Evolutionary conservation across 805 yeast genomes (phyloP).

Genomic region (Metschnikowia hibisci): DNA sequence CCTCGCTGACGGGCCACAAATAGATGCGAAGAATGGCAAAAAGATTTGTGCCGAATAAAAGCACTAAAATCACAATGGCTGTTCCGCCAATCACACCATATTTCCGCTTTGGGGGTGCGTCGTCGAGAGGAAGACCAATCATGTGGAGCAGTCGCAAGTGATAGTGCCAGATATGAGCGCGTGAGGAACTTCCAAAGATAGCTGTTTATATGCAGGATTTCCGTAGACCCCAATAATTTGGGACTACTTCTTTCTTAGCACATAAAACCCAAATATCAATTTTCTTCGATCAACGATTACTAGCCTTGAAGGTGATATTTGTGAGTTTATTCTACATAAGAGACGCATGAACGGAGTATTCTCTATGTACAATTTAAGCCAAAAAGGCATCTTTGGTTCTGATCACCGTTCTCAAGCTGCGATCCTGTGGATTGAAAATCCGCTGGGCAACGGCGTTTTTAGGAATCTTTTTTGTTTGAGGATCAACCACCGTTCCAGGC

Average conservation of each 20-base stretch:
- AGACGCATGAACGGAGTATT: background rate
- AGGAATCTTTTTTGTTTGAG: conserved; percentile 39
- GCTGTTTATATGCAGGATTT: no score
- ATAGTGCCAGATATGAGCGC: background rate
- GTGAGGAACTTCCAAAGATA: background rate
- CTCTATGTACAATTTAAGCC: conserved; percentile 14
- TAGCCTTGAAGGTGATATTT: no score
- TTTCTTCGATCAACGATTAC: no score
- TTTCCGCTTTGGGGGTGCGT: conserved; percentile 9
- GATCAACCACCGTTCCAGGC: conserved; percentile 36
- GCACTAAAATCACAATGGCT: conserved; percentile 12
- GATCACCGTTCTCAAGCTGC: conserved; percentile 49
- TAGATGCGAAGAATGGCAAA: conserved; percentile 19
- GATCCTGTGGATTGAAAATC: conserved; percentile 57
- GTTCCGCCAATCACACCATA: conserved; percentile 7
- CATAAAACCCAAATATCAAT: no score
- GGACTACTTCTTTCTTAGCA: no score
- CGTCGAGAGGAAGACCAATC: conserved; percentile 19
- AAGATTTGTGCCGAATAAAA: conserved; percentile 21
- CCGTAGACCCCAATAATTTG: no score
- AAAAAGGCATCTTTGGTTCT: conserved; percentile 51
- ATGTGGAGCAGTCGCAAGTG: conserved; percentile 2
- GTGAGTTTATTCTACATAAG: no score
- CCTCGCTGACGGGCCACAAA: conserved; percentile 15
- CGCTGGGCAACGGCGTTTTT: conserved; percentile 49